These are phyloP conservation scores for Drechslerella dactyloides DNA, from an alignment of 2,329 filamentous ascomycete species.

Conservation along the genomic window DNA sequence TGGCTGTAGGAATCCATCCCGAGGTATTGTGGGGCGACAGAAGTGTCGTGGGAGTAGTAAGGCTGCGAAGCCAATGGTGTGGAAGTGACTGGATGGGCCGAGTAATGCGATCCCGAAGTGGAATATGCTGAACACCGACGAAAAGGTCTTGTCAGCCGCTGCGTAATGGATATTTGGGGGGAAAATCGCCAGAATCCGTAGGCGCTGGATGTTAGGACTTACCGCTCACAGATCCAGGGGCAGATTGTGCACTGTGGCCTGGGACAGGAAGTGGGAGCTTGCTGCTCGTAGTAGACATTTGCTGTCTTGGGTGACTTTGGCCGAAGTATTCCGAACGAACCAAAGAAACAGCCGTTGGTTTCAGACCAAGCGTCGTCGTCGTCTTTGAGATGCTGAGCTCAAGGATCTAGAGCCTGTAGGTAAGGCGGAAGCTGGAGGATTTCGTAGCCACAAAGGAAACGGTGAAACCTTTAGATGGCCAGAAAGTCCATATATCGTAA, in stretches of 20 bases:
- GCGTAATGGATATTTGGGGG: background rate
- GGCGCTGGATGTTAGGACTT: slow-evolving; percentile 17
- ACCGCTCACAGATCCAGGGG: slow-evolving; percentile 50
- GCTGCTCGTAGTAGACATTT: slow-evolving; percentile 48
- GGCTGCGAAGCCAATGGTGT: slow-evolving; percentile 36
- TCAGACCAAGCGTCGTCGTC: slow-evolving; percentile 26
- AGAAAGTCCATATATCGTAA: slow-evolving; percentile 46
- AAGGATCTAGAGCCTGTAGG: slow-evolving; percentile 36
- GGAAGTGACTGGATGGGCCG: slow-evolving; percentile 39
- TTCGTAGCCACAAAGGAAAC: slow-evolving; percentile 46
- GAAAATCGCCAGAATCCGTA: slow-evolving; percentile 7
- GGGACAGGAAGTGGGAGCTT: slow-evolving; percentile 49
- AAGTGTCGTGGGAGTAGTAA: slow-evolving; percentile 46
- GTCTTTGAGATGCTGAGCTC: slow-evolving; percentile 30
- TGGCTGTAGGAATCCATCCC: slow-evolving; percentile 49
- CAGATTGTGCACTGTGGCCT: slow-evolving; percentile 46
- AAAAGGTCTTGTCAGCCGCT: background rate
- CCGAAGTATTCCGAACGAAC: slow-evolving; percentile 22
- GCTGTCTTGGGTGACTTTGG: slow-evolving; percentile 15
- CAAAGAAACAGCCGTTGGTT: slow-evolving; percentile 16
- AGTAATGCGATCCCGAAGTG: slow-evolving; percentile 47
- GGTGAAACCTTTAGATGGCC: slow-evolving; percentile 37
- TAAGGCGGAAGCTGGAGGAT: slow-evolving; percentile 29
- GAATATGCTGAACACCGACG: slow-evolving; percentile 31
- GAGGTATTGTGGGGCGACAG: slow-evolving; percentile 47